A percentile compares a stretch with the other conserved stretches of the same genome.
These are phyloP conservation scores for Apiosordaria backusii DNA, from an alignment of 495 filamentous ascomycete species.

Conservation along the genomic window DNA sequence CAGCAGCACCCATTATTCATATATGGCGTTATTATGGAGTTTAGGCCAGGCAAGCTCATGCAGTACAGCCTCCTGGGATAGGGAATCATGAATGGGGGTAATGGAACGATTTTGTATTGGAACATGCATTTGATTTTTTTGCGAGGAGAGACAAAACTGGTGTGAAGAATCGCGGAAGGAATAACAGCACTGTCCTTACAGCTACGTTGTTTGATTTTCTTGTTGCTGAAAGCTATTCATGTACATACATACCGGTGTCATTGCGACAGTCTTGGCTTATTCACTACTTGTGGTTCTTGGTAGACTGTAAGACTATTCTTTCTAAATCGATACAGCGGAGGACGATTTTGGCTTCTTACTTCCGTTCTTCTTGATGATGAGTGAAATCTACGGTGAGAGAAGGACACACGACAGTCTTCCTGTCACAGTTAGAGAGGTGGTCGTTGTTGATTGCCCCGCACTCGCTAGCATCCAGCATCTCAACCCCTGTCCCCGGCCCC, in stretches of 20 bases:
- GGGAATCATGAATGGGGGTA: not conserved
- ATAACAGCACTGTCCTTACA: slow-evolving; percentile 3
- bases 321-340: not conserved
- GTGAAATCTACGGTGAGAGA: not conserved
- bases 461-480: not conserved
- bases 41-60: not conserved
- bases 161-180: not conserved
- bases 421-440: not conserved
- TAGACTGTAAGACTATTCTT: not conserved
- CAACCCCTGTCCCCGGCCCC: not conserved
- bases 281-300: not conserved
- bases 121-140: not conserved
- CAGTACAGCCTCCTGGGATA: not conserved
- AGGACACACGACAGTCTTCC: not conserved
- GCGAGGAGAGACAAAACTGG: slow-evolving; percentile 2
- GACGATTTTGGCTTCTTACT: not conserved
- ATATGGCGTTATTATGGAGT: not conserved
- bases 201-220: not conserved
- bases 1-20: not conserved
- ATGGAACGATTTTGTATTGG: not conserved
- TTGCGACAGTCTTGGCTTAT: not conserved
- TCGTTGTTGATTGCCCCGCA: not conserved
- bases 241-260: not conserved
- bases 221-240: not conserved
- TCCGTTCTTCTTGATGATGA: not conserved